Percentiles rank a stretch among this genome's conserved stretches.
These are phyloP conservation scores for Calonectria pauciramosa DNA, from an alignment of 2,329 filamentous ascomycete species.

Conservation along the genomic window DNA sequence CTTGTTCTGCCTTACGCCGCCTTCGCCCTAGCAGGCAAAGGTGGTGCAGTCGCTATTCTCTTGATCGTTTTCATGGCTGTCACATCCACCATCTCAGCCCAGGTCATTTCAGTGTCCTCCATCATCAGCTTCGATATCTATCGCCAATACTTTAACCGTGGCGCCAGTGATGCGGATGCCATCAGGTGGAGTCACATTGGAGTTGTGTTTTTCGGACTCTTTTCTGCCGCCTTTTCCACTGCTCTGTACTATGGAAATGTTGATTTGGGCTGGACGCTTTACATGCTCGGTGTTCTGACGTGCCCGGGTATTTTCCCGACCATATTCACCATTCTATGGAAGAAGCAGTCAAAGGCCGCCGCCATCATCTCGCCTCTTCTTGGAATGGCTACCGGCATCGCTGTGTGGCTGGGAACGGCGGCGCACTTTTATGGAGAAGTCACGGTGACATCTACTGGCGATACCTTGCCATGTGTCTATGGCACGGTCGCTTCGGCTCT, in stretches of 20 bases:
- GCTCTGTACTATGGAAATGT: conserved; percentile 67
- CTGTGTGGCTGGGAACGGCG: conserved; percentile 66
- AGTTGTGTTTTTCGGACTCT: conserved; percentile 65
- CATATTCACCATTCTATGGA: conserved; percentile 66
- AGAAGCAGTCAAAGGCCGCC: conserved; percentile 61
- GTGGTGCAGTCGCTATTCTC: conserved; percentile 77
- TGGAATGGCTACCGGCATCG: conserved; percentile 64
- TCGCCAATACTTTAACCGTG: conserved; percentile 61
- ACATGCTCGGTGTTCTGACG: conserved; percentile 67
- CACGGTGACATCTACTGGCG: conserved; percentile 61
- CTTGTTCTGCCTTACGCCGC: conserved; percentile 79
- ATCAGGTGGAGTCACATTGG: conserved; percentile 67
- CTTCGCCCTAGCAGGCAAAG: conserved; percentile 77
- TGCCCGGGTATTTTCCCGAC: conserved; percentile 68
- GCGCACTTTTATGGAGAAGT: conserved; percentile 61
- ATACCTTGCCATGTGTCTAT: conserved; percentile 65
- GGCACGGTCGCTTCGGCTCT: conserved; percentile 64
- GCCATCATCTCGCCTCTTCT: conserved; percentile 65
- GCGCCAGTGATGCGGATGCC: conserved; percentile 61
- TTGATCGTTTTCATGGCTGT: conserved; percentile 83
- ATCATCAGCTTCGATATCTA: conserved; percentile 69
- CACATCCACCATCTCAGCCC: conserved; percentile 68
- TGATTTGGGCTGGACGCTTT: conserved; percentile 67
- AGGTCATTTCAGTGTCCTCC: conserved; percentile 66
- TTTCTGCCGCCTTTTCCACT: conserved; percentile 65